A percentile compares a stretch with the other conserved stretches of the same genome.
phyloP scores from a whole-genome alignment of 495 filamentous ascomycete species.

The Aspergillus ellipticus region DNA sequence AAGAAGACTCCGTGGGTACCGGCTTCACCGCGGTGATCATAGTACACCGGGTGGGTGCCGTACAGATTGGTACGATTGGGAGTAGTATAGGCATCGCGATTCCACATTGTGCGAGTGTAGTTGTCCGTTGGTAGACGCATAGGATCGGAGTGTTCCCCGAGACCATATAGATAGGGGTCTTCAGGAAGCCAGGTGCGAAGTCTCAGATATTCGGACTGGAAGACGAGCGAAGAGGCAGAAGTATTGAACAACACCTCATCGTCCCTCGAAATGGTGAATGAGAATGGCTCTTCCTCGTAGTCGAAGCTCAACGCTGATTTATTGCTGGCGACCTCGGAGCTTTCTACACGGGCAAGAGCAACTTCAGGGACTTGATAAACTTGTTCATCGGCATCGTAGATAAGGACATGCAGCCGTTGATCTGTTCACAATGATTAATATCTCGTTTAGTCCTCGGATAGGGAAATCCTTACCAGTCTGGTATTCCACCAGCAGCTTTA shows the following conservation, averaged over 20 bases:
- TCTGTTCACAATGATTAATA: slow-evolving; percentile 38
- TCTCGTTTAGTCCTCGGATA: neutral
- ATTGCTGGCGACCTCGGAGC: slow-evolving; percentile 18
- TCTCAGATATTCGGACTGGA: slow-evolving; percentile 74
- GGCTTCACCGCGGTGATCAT: slow-evolving; percentile 63
- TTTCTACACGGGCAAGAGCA: slow-evolving; percentile 60
- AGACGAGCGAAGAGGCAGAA: slow-evolving; percentile 63
- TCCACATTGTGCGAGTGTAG: slow-evolving; percentile 80
- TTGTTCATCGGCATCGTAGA: slow-evolving; percentile 68
- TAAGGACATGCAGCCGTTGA: slow-evolving; percentile 75
- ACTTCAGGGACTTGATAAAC: slow-evolving; percentile 76
- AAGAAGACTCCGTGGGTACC: slow-evolving; percentile 82
- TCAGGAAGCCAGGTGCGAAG: slow-evolving; percentile 65
- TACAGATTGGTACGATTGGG: slow-evolving; percentile 73
- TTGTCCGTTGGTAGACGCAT: slow-evolving; percentile 67
- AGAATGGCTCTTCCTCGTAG: slow-evolving; percentile 66
- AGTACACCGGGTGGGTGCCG: slow-evolving; percentile 80
- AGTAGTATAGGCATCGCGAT: slow-evolving; percentile 66
- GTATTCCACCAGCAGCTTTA: slow-evolving; percentile 70
- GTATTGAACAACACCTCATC: slow-evolving; percentile 79
- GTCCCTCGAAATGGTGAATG: slow-evolving; percentile 62
- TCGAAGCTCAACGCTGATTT: slow-evolving; percentile 55
- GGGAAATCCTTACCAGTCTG: slow-evolving; percentile 57
- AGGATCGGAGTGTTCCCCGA: slow-evolving; percentile 76
- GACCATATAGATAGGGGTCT: slow-evolving; percentile 69